These are phyloP conservation scores for Aspergillus steynii DNA, from an alignment of 495 filamentous ascomycete species.

Conservation along the genomic window DNA sequence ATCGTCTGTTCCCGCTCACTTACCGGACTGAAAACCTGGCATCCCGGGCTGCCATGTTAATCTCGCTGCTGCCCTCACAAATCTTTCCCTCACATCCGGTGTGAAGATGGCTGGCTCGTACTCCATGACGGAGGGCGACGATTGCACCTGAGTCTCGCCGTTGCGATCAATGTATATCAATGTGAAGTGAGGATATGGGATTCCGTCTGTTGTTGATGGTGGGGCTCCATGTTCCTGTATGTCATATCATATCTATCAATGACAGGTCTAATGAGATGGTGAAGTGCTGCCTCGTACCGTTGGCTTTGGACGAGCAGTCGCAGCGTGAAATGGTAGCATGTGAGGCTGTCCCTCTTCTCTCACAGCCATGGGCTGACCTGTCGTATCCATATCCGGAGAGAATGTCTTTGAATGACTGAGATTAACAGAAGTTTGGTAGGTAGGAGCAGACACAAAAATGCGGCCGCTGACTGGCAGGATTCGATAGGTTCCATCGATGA, in stretches of 20 bases:
- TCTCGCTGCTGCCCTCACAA: conserved; percentile 29
- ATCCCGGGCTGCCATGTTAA: conserved; percentile 22
- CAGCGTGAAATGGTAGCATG: conserved; percentile 21
- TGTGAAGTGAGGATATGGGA: conserved; percentile 41
- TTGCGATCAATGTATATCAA: conserved; percentile 43
- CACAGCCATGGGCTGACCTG: conserved; percentile 13
- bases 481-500: not conserved
- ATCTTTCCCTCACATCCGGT: conserved; percentile 38
- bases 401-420: not conserved
- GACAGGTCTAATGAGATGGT: conserved; percentile 2
- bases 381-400: conserved; percentile 14
- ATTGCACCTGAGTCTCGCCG: conserved; percentile 34
- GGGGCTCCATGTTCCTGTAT: conserved; percentile 21
- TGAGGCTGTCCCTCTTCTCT: conserved; percentile 18
- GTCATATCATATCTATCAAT: conserved; percentile 12
- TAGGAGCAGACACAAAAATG: not conserved
- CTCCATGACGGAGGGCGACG: conserved; percentile 38
- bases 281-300: conserved; percentile 15
- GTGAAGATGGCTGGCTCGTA: conserved; percentile 42
- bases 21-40: conserved; percentile 23
- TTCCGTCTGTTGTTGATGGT: conserved; percentile 18
- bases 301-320: conserved; percentile 21
- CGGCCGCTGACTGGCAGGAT: not conserved
- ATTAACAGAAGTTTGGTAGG: not conserved
- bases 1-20: conserved; percentile 14